These are phyloP conservation scores for Termitomyces heimii DNA, from an alignment of 768 basidiomycete species.

Conservation along the genomic window DNA sequence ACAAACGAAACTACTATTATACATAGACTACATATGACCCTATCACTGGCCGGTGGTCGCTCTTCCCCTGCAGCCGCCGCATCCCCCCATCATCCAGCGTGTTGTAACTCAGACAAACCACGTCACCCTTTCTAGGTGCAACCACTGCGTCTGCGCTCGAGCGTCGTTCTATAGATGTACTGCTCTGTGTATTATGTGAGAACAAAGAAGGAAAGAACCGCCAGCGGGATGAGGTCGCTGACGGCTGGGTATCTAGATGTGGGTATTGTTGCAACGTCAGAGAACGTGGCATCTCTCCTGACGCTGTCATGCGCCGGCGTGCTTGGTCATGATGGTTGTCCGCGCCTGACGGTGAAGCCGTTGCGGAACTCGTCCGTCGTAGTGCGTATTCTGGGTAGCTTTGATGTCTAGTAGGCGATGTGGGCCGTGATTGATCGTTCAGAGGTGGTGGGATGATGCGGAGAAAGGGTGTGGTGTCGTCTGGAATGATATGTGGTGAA, in stretches of 20 bases:
- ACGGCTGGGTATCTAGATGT: slow-evolving; percentile 2
- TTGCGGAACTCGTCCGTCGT: slow-evolving; percentile 1
- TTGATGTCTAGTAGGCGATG: slow-evolving; percentile 12
- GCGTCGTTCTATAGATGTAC: slow-evolving; percentile 9
- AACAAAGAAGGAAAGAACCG: slow-evolving; percentile 47
- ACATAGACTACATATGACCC: slow-evolving; percentile 66
- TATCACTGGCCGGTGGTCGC: slow-evolving; percentile 84
- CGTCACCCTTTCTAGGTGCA: slow-evolving; percentile 52
- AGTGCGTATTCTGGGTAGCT: slow-evolving; percentile 5
- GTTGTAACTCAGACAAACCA: slow-evolving; percentile 65
- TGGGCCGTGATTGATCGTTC: slow-evolving; percentile 9
- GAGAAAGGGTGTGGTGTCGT: slow-evolving; percentile 16
- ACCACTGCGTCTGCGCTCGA: slow-evolving; percentile 10
- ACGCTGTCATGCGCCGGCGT: slow-evolving; percentile 13
- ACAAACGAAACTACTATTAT: neutral
- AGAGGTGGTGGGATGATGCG: slow-evolving; percentile 14
- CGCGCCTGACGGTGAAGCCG: neutral
- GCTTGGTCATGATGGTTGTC: neutral
- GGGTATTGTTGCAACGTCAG: slow-evolving; percentile 5
- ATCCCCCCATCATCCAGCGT: slow-evolving; percentile 74
- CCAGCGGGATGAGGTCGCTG: slow-evolving; percentile 29
- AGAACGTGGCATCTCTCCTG: neutral
- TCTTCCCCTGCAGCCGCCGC: slow-evolving; percentile 69
- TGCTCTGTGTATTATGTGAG: slow-evolving; percentile 25
- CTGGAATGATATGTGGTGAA: slow-evolving; percentile 12